Conservation (phyloP, 2,329 filamentous ascomycete genomes). For the Talaromyces sp. region DNA sequence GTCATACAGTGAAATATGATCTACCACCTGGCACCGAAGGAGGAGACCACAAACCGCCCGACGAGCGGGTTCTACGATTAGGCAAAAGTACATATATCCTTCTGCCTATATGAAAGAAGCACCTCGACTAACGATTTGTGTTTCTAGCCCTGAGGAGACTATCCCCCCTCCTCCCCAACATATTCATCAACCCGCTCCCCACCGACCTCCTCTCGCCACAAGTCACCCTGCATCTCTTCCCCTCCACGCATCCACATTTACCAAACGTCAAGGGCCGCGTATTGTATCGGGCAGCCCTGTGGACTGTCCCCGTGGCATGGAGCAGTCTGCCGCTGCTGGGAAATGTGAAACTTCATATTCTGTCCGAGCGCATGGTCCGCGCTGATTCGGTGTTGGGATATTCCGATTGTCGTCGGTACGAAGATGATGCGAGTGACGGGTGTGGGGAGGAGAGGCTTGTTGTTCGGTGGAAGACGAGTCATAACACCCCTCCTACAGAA, state of each 20-base stretch:
- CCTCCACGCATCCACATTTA: slow-evolving; percentile 62
- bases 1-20: neutral
- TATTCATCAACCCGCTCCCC: slow-evolving; percentile 60
- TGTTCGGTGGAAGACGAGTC: slow-evolving; percentile 78
- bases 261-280: slow-evolving; percentile 88
- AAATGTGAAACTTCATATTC: slow-evolving; percentile 81
- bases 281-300: slow-evolving; percentile 87
- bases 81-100: slow-evolving; percentile 54
- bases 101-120: neutral
- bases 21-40: neutral
- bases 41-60: slow-evolving; percentile 48
- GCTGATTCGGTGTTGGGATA: slow-evolving; percentile 42
- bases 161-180: slow-evolving; percentile 60
- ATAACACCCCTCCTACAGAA: slow-evolving; percentile 22
- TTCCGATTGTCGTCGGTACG: slow-evolving; percentile 22
- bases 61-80: slow-evolving; percentile 60
- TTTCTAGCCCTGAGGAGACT: slow-evolving; percentile 55
- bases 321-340: slow-evolving; percentile 86
- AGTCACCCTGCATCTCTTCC: slow-evolving; percentile 62
- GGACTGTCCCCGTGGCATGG: slow-evolving; percentile 96
- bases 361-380: slow-evolving; percentile 84
- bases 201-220: slow-evolving; percentile 61
- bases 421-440: slow-evolving; percentile 20
- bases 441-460: slow-evolving; percentile 71
- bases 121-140: slow-evolving; percentile 3